Base-by-base conservation (phyloP, 192 early-diverging fungal genomes). In the Podila horticola region DNA sequence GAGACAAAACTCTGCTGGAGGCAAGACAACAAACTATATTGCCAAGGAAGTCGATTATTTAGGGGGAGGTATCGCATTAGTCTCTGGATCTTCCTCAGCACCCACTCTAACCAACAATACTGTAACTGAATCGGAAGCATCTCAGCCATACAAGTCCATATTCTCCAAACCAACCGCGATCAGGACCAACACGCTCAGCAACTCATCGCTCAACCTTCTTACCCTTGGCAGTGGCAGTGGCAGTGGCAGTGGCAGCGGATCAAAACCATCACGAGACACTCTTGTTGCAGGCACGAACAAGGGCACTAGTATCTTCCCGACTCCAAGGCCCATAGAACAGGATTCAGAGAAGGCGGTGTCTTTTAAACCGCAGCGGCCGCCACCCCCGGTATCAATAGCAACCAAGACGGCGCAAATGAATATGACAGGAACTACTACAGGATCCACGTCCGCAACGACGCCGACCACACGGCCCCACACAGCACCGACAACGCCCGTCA, bases 1-100 rank as follows among this genome's bases (percentile, higher is more conserved):
- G 30, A 30, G 66, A 64, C 81, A 83, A 57, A 75, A 60, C 31
- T 72, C 66, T 52, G 55, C 60, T 36, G 75, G 75, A 28, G 51
- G 62, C 11, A 71, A 67, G 19, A 38, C 64, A 36, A 28, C 67
- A 9, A 24, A 28, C 1, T 69, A 60, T 59, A 61, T 62, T n/a
- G 36, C 33, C 57, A 38, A 60, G 33, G 28, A 29, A 7, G 20
- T 20, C 20, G 20, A 34, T 38, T n/a, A 36, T 22, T 4, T 55
- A 26, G 34, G 34, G 34, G 34, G 34, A 36, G 19, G 8, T 8
- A 9, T 41, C 4, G 57, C n/a, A 6, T 59, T 55, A 48, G 26
- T 45, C 12, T 45, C 57, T 15, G 58, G 30, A n/a, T 29, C 29
- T 38, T 11, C 45, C 20, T n/a, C 28, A 48, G 12, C 28, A 30